Percentiles rank a stretch among this genome's conserved stretches.
phyloP scores from a whole-genome alignment of 2,329 filamentous ascomycete species.

The Eutypella sp. region DNA sequence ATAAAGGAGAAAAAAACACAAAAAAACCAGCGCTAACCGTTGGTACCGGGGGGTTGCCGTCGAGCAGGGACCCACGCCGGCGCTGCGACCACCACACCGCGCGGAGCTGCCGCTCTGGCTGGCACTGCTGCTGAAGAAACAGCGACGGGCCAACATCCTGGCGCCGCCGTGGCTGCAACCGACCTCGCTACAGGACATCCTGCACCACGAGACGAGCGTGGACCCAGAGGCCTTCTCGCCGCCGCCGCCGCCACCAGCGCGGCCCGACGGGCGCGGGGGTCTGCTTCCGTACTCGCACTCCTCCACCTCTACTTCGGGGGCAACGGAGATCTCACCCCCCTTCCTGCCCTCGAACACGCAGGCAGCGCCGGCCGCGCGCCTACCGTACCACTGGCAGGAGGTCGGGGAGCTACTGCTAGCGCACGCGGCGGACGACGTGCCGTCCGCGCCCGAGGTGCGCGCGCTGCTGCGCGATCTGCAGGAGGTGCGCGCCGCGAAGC shows the following conservation, averaged over 20 bases:
- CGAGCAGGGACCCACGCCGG: slow-evolving; percentile 69
- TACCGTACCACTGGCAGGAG: slow-evolving; percentile 96
- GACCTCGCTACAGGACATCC: slow-evolving; percentile 68
- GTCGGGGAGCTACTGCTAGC: slow-evolving; percentile 82
- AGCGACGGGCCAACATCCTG: slow-evolving; percentile 87
- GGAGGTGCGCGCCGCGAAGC: slow-evolving; percentile 85
- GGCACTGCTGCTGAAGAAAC: slow-evolving; percentile 88
- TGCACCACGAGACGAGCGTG: slow-evolving; percentile 73
- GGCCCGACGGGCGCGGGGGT: slow-evolving; percentile 42
- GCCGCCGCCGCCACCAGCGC: slow-evolving; percentile 61
- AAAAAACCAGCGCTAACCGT: background rate
- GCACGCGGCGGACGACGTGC: slow-evolving; percentile 78
- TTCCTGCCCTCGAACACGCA: slow-evolving; percentile 75
- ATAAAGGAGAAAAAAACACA: background rate
- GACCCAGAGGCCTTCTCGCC: slow-evolving; percentile 71
- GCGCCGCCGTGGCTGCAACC: slow-evolving; percentile 85
- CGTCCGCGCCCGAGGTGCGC: slow-evolving; percentile 66
- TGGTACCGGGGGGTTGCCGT: background rate
- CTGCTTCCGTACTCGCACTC: slow-evolving; percentile 30
- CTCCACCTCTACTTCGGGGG: slow-evolving; percentile 20
- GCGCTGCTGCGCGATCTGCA: slow-evolving; percentile 74
- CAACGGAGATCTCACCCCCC: slow-evolving; percentile 54
- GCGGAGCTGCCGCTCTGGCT: slow-evolving; percentile 86
- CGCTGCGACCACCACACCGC: slow-evolving; percentile 76
- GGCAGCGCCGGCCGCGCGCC: slow-evolving; percentile 58